Percentiles rank a stretch among this genome's conserved stretches.
These are phyloP conservation scores for Arbutus unedo DNA, from an alignment of 148 eudicot species.

Conservation along the genomic window DNA sequence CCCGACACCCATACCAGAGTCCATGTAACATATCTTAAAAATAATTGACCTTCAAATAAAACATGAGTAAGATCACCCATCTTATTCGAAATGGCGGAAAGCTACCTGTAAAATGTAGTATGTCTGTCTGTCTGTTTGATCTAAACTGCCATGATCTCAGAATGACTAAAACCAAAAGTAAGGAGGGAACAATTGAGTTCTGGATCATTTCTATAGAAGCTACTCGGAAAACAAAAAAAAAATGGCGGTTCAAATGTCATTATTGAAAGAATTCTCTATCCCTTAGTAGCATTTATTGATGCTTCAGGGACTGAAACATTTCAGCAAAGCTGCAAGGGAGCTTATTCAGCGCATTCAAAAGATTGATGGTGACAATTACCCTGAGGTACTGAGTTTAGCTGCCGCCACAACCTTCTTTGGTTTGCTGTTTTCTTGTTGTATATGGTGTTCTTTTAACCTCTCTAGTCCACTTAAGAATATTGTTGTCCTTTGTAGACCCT, in stretches of 20 bases:
- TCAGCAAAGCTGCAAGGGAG: conserved; percentile 82
- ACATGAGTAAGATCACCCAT: conserved; percentile 4
- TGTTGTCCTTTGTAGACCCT: conserved; percentile 47
- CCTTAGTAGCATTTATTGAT: not conserved
- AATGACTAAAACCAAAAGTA: too few species aligned
- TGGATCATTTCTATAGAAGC: not conserved
- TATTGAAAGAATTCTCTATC: not conserved
- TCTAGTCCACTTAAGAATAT: not conserved
- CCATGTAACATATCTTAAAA: not conserved
- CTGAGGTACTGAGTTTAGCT: conserved; percentile 48
- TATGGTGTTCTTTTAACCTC: not conserved
- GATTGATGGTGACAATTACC: conserved; percentile 77
- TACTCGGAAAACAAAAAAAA: too few species aligned
- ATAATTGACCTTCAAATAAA: not conserved
- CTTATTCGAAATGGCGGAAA: not conserved
- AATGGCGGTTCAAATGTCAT: too few species aligned
- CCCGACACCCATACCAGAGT: too few species aligned
- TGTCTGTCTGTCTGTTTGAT: too few species aligned
- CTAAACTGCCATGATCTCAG: too few species aligned
- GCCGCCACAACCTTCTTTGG: not conserved
- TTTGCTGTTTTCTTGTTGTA: conserved; percentile 2
- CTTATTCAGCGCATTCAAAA: conserved; percentile 76
- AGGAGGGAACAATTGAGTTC: not conserved
- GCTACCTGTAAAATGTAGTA: too few species aligned
- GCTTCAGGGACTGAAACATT: conserved; percentile 74